phyloP scores from a whole-genome alignment of 192 early-diverging fungal genomes.

The Backusella luteola region DNA sequence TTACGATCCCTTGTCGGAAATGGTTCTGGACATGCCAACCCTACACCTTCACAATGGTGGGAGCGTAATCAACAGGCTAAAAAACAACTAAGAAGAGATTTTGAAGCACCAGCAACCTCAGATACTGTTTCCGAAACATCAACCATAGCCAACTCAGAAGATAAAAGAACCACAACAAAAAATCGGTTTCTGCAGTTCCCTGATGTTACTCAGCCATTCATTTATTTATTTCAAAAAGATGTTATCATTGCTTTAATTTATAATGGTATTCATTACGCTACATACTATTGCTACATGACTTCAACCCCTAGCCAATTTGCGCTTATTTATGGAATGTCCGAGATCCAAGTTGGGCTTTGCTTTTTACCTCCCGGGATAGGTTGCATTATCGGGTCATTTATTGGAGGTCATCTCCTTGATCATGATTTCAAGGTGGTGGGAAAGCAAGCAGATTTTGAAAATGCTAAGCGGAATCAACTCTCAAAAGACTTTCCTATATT shows the following conservation, averaged over 20 bases:
- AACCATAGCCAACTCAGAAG: not conserved
- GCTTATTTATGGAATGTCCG: constrained; percentile 32
- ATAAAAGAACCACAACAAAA: constrained; percentile 19
- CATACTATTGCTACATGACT: constrained; percentile 41
- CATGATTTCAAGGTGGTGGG: not conserved
- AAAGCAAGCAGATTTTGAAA: not conserved
- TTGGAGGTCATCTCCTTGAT: constrained; percentile 27
- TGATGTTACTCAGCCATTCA: constrained; percentile 33
- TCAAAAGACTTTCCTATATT: constrained; percentile 16
- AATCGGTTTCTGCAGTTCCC: constrained; percentile 32
- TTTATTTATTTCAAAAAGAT: constrained; percentile 25
- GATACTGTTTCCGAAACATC: not conserved
- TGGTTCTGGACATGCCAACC: constrained; percentile 37
- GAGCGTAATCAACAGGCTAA: not conserved
- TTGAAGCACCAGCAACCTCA: not conserved
- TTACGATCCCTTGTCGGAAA: constrained; percentile 41
- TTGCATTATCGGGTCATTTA: constrained; percentile 36
- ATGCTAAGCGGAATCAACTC: not conserved
- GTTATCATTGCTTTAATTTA: constrained; percentile 30
- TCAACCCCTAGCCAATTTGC: constrained; percentile 37
- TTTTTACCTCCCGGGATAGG: constrained; percentile 46
- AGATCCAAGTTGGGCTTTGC: constrained; percentile 39
- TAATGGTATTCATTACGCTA: constrained; percentile 33
- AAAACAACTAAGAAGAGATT: not conserved
- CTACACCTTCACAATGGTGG: constrained; percentile 27